Base-by-base conservation (phyloP, 768 basidiomycete genomes). In the Sutorius australiensis region DNA sequence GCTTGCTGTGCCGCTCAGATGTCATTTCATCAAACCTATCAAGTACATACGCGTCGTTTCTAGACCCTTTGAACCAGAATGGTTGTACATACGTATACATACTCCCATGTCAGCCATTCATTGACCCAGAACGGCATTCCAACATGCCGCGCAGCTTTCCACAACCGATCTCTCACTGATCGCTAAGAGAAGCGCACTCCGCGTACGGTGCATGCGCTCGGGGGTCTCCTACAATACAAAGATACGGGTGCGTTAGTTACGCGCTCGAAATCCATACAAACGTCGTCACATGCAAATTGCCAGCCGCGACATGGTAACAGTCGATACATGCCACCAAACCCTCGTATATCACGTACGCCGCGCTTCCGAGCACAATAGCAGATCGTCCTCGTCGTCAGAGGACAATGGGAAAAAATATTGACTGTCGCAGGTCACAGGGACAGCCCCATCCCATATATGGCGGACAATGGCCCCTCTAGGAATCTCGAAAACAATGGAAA, bases 131-230 rank as follows among this genome's bases (percentile, higher is more conserved):
- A 68, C 27, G 17, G 41, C 72, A 16, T 54, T 67, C 83, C 79
- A 84, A 30, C 65, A 58, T 39, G 73, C 69, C 43, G 69, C 65
- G 57, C 82, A 82, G 53, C 77, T 76, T 50, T 82, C 76, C 54
- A 84, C 67, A 36, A 85, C 68, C 4, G 82, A 81, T 32, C 67
- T 61, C 55, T 84, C 82, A 5, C 72, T 72, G 56, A 83, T 68
- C 40, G 75, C 74, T 46, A 82, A 56, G 7, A 71, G 67, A 32
- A 84, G 55, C 16, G 77, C 80, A 40, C 75, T 54, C 50, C 72
- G 72, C 21, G 80, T 79, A 19, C 77, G 75, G 12, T 50, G 53
- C 68, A 70, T 70, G 30, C 61, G 55, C 3, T 55, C 57, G 19
- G 76, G 71, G 38, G 77, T 61, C 27, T 56, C 66, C 82, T 81